These are phyloP conservation scores for Phytophthora pinifolia DNA, from an alignment of 352 stramenopile species.

Conservation along the genomic window DNA sequence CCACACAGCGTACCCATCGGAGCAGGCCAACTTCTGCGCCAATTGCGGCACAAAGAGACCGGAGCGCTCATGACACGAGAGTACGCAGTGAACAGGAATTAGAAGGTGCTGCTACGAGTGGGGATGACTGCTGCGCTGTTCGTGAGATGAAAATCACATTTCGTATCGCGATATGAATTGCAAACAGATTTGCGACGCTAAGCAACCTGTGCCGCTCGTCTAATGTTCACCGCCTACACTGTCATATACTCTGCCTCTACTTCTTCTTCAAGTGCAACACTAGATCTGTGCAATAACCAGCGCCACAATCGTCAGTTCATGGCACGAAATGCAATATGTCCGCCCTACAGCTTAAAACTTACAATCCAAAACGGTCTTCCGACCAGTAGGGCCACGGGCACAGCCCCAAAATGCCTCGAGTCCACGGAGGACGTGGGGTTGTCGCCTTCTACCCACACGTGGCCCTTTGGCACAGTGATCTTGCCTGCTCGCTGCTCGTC, in stretches of 20 bases:
- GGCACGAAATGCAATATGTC: not conserved
- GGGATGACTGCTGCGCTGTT: not conserved
- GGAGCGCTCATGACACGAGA: slow-evolving; percentile 20
- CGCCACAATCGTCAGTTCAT: slow-evolving; percentile 11
- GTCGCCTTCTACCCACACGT: slow-evolving; percentile 97
- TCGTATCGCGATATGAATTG: too few relatives aligned
- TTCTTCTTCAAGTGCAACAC: slow-evolving; percentile 1
- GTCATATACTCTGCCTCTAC: not conserved
- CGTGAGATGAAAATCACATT: too few relatives aligned
- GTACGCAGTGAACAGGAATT: slow-evolving; percentile 10
- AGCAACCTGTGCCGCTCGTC: not conserved
- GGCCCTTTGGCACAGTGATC: slow-evolving; percentile 88
- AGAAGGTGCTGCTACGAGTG: not conserved
- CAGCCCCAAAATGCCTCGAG: slow-evolving; percentile 93
- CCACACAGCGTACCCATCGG: slow-evolving; percentile 40
- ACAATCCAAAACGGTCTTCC: slow-evolving; percentile 79
- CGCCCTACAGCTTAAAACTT: not conserved
- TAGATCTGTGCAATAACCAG: slow-evolving; percentile 19
- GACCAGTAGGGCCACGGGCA: slow-evolving; percentile 88
- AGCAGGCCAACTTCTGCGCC: slow-evolving; percentile 71
- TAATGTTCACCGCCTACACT: not conserved
- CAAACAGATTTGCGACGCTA: not conserved
- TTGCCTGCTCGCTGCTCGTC: slow-evolving; percentile 54
- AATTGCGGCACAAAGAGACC: slow-evolving; percentile 66
- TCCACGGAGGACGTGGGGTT: slow-evolving; percentile 94